A percentile compares a stretch with the other conserved stretches of the same genome.
Conservation (phyloP, 768 basidiomycete genomes). For the Chalciporus piperatus region DNA sequence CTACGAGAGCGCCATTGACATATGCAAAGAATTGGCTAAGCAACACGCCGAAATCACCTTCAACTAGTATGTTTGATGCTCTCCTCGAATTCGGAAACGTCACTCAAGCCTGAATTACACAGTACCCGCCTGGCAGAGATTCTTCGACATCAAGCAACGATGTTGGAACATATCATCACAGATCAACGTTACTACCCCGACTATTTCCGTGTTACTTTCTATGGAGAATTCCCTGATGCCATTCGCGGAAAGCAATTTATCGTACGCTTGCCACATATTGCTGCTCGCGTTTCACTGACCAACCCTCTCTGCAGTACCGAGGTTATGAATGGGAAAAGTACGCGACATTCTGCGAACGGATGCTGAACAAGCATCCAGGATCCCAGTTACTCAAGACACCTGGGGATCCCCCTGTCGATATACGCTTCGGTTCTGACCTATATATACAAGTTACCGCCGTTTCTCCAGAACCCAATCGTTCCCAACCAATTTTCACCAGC, state of each 20-base stretch:
- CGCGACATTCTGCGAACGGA: conserved; percentile 83
- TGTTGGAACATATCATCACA: conserved; percentile 82
- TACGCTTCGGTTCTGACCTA: conserved; percentile 74
- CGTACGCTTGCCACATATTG: conserved; percentile 41
- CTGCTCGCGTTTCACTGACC: neutral
- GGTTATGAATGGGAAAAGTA: conserved; percentile 96
- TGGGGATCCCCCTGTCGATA: conserved; percentile 77
- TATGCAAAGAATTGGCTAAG: conserved; percentile 86
- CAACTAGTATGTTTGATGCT: conserved; percentile 65
- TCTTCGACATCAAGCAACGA: conserved; percentile 79
- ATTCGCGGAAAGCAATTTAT: conserved; percentile 90
- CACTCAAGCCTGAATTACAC: conserved; percentile 10
- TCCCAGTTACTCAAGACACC: conserved; percentile 73
- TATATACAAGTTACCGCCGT: conserved; percentile 90
- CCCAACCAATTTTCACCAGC: conserved; percentile 76
- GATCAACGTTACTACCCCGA: conserved; percentile 86
- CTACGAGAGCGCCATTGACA: conserved; percentile 93
- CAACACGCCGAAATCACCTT: conserved; percentile 90
- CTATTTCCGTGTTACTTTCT: conserved; percentile 93
- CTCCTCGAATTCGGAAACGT: neutral
- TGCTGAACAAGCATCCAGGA: conserved; percentile 87
- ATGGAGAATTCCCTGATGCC: conserved; percentile 84
- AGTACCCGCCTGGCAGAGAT: conserved; percentile 84
- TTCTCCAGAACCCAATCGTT: conserved; percentile 78
- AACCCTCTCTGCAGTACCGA: conserved; percentile 59